A percentile compares a stretch with the other conserved stretches of the same genome.
These are phyloP conservation scores for Fusarium denticulatum DNA, from an alignment of 2,329 filamentous ascomycete genomes.

Conservation along the genomic window DNA sequence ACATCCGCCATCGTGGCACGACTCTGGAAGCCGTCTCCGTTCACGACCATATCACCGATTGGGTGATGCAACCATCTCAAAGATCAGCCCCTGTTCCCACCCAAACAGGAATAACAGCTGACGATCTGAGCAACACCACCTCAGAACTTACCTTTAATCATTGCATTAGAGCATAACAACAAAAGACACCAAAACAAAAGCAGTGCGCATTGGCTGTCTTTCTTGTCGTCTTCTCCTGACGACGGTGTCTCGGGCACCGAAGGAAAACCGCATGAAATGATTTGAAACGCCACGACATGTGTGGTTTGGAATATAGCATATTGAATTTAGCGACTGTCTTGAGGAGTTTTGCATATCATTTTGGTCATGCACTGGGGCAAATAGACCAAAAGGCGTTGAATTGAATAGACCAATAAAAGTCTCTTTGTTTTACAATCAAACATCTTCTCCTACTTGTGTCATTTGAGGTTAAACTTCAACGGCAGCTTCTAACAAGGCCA, in stretches of 20 bases:
- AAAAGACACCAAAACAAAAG: slow-evolving; percentile 39
- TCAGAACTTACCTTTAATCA: not conserved
- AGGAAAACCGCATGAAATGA: slow-evolving; percentile 31
- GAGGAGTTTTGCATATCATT: slow-evolving; percentile 30
- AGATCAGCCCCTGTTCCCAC: slow-evolving; percentile 21
- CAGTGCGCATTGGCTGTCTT: slow-evolving; percentile 39
- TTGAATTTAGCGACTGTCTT: slow-evolving; percentile 38
- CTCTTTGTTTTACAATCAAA: not conserved
- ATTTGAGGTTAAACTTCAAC: not conserved
- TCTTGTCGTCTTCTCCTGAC: slow-evolving; percentile 12
- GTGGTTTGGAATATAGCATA: slow-evolving; percentile 25
- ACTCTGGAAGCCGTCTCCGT: slow-evolving; percentile 10
- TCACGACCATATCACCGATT: slow-evolving; percentile 14
- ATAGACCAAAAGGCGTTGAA: slow-evolving; percentile 35
- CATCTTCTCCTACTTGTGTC: not conserved
- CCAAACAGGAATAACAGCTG: slow-evolving; percentile 24
- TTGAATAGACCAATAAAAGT: slow-evolving; percentile 25
- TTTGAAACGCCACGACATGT: slow-evolving; percentile 19
- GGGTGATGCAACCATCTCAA: slow-evolving; percentile 11
- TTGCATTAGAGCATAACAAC: slow-evolving; percentile 12
- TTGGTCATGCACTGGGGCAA: slow-evolving; percentile 27
- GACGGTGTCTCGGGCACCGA: slow-evolving; percentile 30
- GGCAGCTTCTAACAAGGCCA: not conserved
- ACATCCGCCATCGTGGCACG: not conserved
- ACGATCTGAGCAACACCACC: slow-evolving; percentile 25